phyloP scores from a whole-genome alignment of 1,284 basidiomycete species.

The Vanrija pseudolonga region DNA sequence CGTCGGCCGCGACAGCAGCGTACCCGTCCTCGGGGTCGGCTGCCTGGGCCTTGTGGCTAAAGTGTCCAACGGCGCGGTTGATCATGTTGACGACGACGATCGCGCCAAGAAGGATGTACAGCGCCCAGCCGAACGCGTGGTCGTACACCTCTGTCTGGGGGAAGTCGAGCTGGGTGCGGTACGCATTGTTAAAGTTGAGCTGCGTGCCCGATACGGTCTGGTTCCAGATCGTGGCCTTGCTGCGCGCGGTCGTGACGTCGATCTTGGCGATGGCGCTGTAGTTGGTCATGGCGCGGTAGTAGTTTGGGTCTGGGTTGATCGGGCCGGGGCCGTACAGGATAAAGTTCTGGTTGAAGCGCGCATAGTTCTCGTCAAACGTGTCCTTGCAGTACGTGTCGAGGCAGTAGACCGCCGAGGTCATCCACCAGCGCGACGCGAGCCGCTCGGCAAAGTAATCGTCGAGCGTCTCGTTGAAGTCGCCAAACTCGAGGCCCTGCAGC shows the following conservation, averaged over 20 bases:
- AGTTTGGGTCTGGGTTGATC: neutral
- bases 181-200: conserved; percentile 1
- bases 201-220: neutral
- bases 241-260: neutral
- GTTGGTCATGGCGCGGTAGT: neutral
- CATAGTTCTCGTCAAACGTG: conserved; percentile 5
- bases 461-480: too few relatives aligned
- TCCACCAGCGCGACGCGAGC: neutral
- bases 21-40: neutral
- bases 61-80: conserved; percentile 4
- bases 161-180: conserved; percentile 11
- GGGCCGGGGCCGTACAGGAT: too few relatives aligned
- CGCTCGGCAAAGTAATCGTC: too few relatives aligned
- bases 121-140: conserved; percentile 22
- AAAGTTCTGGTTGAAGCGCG: neutral
- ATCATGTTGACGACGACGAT: conserved; percentile 18
- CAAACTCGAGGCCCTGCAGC: too few relatives aligned
- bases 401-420: conserved; percentile 19
- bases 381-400: conserved; percentile 16
- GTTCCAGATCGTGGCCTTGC: neutral
- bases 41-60: neutral
- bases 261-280: neutral
- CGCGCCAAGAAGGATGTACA: conserved; percentile 20
- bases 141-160: conserved; percentile 12
- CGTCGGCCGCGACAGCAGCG: neutral